Percentiles rank a stretch among this genome's conserved stretches.
phyloP scores from a whole-genome alignment of 2,329 filamentous ascomycete genomes.

The Chalaropsis thielavioides region DNA sequence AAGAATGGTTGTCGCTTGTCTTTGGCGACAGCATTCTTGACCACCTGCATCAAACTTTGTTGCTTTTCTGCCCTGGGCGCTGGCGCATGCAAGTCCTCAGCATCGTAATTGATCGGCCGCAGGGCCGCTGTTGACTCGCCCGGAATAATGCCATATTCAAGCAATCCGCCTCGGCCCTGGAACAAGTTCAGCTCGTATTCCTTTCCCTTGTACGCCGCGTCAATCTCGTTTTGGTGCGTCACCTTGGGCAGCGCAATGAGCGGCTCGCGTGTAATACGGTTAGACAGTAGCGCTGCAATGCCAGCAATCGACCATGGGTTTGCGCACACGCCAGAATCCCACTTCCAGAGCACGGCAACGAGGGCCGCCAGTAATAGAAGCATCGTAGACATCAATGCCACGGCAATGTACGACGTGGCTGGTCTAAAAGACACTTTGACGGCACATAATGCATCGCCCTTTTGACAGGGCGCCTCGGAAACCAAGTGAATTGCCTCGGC shows the following conservation, averaged over 20 bases:
- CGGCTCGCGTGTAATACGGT: slow-evolving; percentile 3
- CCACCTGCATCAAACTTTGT: not conserved
- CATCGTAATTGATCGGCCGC: slow-evolving; percentile 7
- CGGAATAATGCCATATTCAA: slow-evolving; percentile 16
- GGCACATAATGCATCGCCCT: not conserved
- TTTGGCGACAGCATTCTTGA: not conserved
- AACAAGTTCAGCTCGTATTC: slow-evolving; percentile 9
- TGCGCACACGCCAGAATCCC: slow-evolving; percentile 12
- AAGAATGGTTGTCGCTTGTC: slow-evolving; percentile 11
- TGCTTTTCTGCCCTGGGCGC: not conserved
- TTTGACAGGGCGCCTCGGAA: not conserved
- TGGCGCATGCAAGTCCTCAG: not conserved
- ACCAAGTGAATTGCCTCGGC: slow-evolving; percentile 9
- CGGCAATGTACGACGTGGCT: slow-evolving; percentile 1
- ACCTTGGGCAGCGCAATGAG: slow-evolving; percentile 8
- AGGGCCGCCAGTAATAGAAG: slow-evolving; percentile 11
- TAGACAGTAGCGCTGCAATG: slow-evolving; percentile 7
- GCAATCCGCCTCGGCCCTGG: slow-evolving; percentile 1
- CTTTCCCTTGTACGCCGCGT: slow-evolving; percentile 3
- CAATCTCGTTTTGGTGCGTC: slow-evolving; percentile 1
- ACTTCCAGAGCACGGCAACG: slow-evolving; percentile 9
- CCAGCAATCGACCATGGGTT: slow-evolving; percentile 16
- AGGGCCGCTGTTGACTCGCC: slow-evolving; percentile 5
- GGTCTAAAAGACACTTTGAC: slow-evolving; percentile 10
- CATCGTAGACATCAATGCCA: slow-evolving; percentile 1